Evolutionary conservation across 805 yeast genomes (phyloP), one percentile per base, ranked within the genome.

Genomic region (Wickerhamomyces chaumierensis): DNA sequence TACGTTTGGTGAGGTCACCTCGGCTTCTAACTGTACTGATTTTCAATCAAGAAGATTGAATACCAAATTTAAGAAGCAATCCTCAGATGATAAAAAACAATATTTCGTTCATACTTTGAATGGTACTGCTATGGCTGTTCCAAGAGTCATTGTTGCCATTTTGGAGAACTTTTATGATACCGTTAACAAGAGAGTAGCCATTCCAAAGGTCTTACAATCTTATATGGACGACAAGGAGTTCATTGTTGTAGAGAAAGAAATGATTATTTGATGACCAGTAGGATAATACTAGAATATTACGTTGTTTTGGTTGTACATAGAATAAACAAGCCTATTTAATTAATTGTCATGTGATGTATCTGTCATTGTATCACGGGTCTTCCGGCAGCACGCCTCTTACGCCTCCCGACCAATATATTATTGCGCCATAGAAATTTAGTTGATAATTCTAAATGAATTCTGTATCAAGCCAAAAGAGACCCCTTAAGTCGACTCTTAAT

Each of bases 61-160:
- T 31, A 81, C 94, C 5, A 73, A 71, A 40, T 77, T 65, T 50
- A 65, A 62, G 39, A 56, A 58, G 27, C 36, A n/a, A n/a, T n/a
- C n/a, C n/a, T n/a, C 39, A 0, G 62, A 55, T 2, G 53, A 56
- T 4, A 59, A 57, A 3, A 60, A 48, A 52, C 58, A 35, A 44
- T 54, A 61, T 34, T 82, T 69, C 52, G 86, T 75, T 0, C 87
- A 84, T 45, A 92, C 98, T 0, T 66, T 92, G 35, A 92, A 92
- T 48, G 98, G 96, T 15, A 92, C 98, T 0, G 95, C 95, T 2
- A 71, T 88, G 71, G 98, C 98, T 1, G 80, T 90, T 14, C 98
- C 98, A 2, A 66, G 98, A 42, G 80, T 88, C 1, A 77, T 92
- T 16, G 69, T 88, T 17, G 96, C 97, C 1, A 69, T 92, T n/a